Evolutionary conservation across 257 asterid species (phyloP).

Genomic region (Catharanthus roseus): DNA sequence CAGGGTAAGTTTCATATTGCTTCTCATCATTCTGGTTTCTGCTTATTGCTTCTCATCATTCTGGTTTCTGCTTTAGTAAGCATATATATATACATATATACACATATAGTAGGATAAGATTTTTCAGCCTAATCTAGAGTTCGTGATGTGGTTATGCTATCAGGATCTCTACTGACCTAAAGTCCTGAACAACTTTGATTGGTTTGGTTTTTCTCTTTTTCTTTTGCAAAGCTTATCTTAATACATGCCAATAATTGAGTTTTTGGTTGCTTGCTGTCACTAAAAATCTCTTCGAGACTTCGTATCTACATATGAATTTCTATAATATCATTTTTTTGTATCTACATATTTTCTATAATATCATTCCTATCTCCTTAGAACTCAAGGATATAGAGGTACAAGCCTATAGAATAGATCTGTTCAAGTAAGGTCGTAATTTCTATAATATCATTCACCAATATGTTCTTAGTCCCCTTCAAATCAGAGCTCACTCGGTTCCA

Average conservation of each 20-base stretch:
- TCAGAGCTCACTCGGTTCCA: neutral
- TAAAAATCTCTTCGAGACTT: neutral
- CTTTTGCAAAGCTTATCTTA: neutral
- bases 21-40: neutral
- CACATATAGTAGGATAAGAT: neutral
- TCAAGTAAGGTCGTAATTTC: no score
- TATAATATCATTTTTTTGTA: no score
- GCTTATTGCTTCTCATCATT: neutral
- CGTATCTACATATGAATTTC: neutral
- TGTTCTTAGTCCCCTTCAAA: neutral
- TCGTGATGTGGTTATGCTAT: neutral
- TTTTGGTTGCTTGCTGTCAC: neutral
- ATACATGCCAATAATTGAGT: neutral
- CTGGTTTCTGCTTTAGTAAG: neutral
- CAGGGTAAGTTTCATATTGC: conserved; percentile 44
- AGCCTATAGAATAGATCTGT: no score
- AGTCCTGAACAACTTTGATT: neutral
- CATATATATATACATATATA: no score
- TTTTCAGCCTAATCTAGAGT: neutral
- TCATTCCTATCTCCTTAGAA: no score
- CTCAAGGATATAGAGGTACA: no score
- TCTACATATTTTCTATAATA: no score
- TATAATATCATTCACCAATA: neutral
- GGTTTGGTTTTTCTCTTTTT: neutral
- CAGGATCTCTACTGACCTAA: neutral